These are phyloP conservation scores for Rhizoclosmatium sp. DNA, from an alignment of 192 early-diverging fungal genomes.

Conservation along the genomic window DNA sequence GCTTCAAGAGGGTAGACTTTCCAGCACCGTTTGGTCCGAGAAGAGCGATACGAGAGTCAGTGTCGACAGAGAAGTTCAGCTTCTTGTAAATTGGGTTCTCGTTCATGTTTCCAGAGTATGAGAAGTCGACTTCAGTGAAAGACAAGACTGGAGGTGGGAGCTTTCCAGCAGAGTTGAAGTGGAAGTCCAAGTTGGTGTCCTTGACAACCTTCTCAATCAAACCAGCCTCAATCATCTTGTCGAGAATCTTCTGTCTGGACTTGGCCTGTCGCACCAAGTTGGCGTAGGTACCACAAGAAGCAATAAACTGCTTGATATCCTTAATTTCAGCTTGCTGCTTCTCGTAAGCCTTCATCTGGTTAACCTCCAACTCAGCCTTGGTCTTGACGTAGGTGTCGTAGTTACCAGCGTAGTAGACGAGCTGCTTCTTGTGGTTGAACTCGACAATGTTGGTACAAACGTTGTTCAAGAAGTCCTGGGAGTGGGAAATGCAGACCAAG, in stretches of 20 bases:
- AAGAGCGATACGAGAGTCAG: conserved; percentile 97
- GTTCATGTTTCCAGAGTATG: conserved; percentile 83
- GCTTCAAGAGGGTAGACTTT: conserved; percentile 96
- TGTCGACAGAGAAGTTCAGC: conserved; percentile 94
- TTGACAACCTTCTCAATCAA: conserved; percentile 93
- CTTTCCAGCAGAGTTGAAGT: conserved; percentile 84
- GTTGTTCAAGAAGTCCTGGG: conserved; percentile 93
- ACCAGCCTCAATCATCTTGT: conserved; percentile 99
- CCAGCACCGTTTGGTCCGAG: conserved; percentile 90
- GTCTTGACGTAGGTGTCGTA: conserved; percentile 97
- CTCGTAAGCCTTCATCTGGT: conserved; percentile 99
- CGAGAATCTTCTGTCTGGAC: conserved; percentile 99
- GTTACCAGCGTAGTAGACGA: conserved; percentile 97
- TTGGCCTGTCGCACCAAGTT: conserved; percentile 99
- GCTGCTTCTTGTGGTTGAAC: conserved; percentile 87
- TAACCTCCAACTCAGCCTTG: conserved; percentile 92
- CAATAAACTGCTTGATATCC: conserved; percentile 99
- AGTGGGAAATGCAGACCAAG: conserved; percentile 89
- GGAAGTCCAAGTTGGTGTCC: conserved; percentile 80
- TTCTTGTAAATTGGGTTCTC: conserved; percentile 87
- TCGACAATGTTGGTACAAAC: conserved; percentile 98
- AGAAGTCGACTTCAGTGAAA: conserved; percentile 92
- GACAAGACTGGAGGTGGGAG: conserved; percentile 95
- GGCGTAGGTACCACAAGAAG: conserved; percentile 98
- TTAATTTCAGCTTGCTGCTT: conserved; percentile 99